Percentiles rank a stretch among this genome's conserved stretches.
Evolutionary conservation across 2,329 filamentous ascomycete species (phyloP).

Genomic region (Stagonosporopsis cucurbitacearum): DNA sequence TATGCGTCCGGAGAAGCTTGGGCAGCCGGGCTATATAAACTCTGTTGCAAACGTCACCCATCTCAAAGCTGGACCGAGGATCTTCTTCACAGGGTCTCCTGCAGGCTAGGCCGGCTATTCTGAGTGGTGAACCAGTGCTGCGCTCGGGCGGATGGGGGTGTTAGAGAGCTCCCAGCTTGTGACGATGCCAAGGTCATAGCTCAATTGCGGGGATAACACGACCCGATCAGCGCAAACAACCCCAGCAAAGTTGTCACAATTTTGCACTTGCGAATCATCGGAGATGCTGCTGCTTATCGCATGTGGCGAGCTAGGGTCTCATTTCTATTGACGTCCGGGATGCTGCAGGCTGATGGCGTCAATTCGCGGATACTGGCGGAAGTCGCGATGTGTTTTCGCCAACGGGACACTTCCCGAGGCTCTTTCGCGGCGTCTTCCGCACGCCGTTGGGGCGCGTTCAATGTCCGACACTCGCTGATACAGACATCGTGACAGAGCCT

Average conservation of each 20-base stretch:
- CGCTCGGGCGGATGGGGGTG: conserved; percentile 37
- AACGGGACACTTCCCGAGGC: conserved; percentile 7
- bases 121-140: conserved; percentile 37
- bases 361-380: conserved; percentile 36
- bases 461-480: conserved; percentile 1
- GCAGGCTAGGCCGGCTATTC: conserved; percentile 38
- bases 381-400: conserved; percentile 21
- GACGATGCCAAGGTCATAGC: conserved; percentile 42
- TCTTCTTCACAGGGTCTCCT: conserved; percentile 35
- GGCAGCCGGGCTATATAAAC: conserved; percentile 35
- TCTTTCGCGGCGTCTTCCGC: conserved; percentile 12
- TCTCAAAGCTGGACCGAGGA: conserved; percentile 43
- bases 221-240: conserved; percentile 29
- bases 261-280: conserved; percentile 6
- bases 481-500: conserved; percentile 12
- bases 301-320: conserved; percentile 17
- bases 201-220: conserved; percentile 35
- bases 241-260: conserved; percentile 7
- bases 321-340: conserved; percentile 16
- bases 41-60: conserved; percentile 44
- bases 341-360: conserved; percentile 31
- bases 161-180: conserved; percentile 41
- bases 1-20: conserved; percentile 36
- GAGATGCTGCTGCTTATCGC: conserved; percentile 14
- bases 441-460: not conserved